Percentiles rank a stretch among this genome's conserved stretches.
Conservation (phyloP, 208 protist species). For the Wallacemonas sp. region DNA sequence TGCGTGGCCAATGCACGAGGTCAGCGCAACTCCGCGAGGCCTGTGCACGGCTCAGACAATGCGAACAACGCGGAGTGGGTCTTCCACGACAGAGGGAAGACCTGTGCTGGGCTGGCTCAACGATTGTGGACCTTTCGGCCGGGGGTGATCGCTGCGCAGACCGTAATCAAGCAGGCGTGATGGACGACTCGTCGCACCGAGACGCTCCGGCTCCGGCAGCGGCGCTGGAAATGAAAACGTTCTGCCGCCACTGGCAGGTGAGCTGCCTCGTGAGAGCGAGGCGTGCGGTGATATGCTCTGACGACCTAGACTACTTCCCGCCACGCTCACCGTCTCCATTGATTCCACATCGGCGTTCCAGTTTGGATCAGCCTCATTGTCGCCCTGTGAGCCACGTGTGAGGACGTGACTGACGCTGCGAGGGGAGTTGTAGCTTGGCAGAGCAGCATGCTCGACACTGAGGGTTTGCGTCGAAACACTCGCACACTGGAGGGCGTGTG, state of each 20-base stretch:
- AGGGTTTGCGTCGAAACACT: conserved; percentile 21
- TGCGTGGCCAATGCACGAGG: too few relatives aligned
- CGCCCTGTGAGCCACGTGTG: not conserved
- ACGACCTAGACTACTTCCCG: not conserved
- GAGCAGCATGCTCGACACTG: not conserved
- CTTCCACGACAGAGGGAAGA: conserved; percentile 1
- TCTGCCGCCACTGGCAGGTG: not conserved
- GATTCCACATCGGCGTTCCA: conserved; percentile 17
- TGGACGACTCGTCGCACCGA: conserved; percentile 2
- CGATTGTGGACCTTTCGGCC: not conserved
- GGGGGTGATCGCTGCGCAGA: not conserved
- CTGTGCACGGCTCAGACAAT: too few relatives aligned
- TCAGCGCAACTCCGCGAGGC: too few relatives aligned
- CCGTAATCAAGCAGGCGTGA: conserved; percentile 9
- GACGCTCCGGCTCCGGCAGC: not conserved
- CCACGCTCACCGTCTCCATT: conserved; percentile 1
- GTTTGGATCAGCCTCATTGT: not conserved
- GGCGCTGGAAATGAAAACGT: not conserved
- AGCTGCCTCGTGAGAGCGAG: conserved; percentile 1
- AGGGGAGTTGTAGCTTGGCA: not conserved
- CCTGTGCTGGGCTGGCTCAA: conserved; percentile 6
- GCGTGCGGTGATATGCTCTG: conserved; percentile 5
- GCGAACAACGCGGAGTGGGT: not conserved
- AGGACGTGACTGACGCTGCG: not conserved
- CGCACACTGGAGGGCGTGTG: not conserved